Evolutionary conservation across 768 basidiomycete genomes (phyloP).

Genomic region (Tubosaeta sp.): DNA sequence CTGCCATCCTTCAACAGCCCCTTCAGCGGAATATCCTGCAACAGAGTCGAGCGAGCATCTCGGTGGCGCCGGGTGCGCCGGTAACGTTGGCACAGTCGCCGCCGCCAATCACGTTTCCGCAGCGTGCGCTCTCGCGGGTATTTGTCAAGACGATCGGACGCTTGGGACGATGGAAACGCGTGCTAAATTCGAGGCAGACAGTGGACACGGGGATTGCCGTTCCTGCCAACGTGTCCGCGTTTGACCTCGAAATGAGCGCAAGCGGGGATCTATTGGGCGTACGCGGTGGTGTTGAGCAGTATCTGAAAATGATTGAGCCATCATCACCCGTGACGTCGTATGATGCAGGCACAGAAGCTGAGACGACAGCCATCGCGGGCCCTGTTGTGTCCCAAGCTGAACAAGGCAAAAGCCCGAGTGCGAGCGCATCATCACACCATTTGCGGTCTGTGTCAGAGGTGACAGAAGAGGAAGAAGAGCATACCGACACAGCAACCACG

Average conservation of each 20-base stretch:
- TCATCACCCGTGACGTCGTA: slow-evolving; percentile 20
- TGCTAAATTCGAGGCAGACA: slow-evolving; percentile 49
- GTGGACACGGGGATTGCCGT: slow-evolving; percentile 34
- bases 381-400: background rate
- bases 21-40: slow-evolving; percentile 48
- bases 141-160: slow-evolving; percentile 81
- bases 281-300: slow-evolving; percentile 62
- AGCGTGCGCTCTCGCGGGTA: slow-evolving; percentile 65
- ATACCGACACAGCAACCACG: slow-evolving; percentile 14
- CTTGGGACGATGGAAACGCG: slow-evolving; percentile 78
- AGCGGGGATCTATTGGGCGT: slow-evolving; percentile 57
- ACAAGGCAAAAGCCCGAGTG: slow-evolving; percentile 6
- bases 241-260: slow-evolving; percentile 64
- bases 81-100: slow-evolving; percentile 31
- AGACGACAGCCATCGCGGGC: background rate
- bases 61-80: slow-evolving; percentile 20
- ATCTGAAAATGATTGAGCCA: slow-evolving; percentile 53
- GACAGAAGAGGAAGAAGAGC: slow-evolving; percentile 29
- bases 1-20: slow-evolving; percentile 63
- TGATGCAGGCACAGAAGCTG: slow-evolving; percentile 1
- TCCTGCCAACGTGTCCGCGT: slow-evolving; percentile 56
- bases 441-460: slow-evolving; percentile 30
- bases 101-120: slow-evolving; percentile 42
- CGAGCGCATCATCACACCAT: slow-evolving; percentile 12
- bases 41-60: slow-evolving; percentile 36